Conservation (phyloP, 108 stramenopile species). For the Phaeodactylum tricornutum region DNA sequence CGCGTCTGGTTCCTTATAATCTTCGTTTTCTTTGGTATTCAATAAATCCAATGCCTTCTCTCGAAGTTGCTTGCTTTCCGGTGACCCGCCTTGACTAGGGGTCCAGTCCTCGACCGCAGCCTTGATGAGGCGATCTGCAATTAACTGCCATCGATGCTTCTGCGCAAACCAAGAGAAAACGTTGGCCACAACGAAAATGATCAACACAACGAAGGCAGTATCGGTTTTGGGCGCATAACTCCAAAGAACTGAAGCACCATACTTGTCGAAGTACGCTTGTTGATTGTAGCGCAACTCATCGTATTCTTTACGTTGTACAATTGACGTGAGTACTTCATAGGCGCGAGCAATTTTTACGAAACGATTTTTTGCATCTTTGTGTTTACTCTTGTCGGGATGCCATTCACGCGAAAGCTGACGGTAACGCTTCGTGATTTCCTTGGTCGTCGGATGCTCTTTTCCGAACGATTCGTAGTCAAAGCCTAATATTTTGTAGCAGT, state of each 20-base stretch:
- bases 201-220: conserved; percentile 42
- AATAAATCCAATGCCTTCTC: conserved; percentile 54
- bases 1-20: conserved; percentile 1
- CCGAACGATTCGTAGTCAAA: conserved; percentile 77
- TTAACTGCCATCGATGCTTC: conserved; percentile 59
- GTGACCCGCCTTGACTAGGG: conserved; percentile 58
- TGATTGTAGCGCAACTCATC: conserved; percentile 73
- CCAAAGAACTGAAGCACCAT: conserved; percentile 64
- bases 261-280: conserved; percentile 69
- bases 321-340: conserved; percentile 69
- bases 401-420: conserved; percentile 53
- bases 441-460: conserved; percentile 37
- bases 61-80: conserved; percentile 62
- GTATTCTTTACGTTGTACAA: conserved; percentile 61
- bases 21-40: conserved; percentile 25
- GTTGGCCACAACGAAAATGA: conserved; percentile 39
- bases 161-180: conserved; percentile 60
- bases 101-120: conserved; percentile 72
- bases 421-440: conserved; percentile 73
- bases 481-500: conserved; percentile 83
- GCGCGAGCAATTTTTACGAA: conserved; percentile 81
- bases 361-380: conserved; percentile 63
- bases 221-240: conserved; percentile 77
- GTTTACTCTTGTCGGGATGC: conserved; percentile 85
- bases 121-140: conserved; percentile 64